Base-by-base conservation (phyloP, 2,329 filamentous ascomycete genomes). In the Microdochium trichocladiopsis region DNA sequence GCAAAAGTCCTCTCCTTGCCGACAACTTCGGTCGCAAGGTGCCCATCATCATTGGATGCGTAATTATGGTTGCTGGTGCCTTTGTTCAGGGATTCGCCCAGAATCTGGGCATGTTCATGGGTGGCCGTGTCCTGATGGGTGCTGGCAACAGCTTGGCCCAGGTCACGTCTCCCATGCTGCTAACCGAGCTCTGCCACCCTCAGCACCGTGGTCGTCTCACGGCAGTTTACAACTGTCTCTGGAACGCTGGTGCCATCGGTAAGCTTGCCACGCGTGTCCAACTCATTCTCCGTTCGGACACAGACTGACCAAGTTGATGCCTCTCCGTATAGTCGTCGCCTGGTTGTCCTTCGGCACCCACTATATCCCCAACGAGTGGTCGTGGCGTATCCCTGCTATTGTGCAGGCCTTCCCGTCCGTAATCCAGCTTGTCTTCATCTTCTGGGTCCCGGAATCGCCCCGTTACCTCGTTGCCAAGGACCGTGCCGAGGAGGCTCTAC, bases 71-170 rank as follows among this genome's bases (percentile, higher is more conserved):
- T 37, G 64, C 76, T 41, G 82, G 82, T 45, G 75, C 79, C 12
- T 60, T 82, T 36, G 67, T 84, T 51, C 81, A 84, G 62, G 78
- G 78, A 25, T 70, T 77, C 18, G 71, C 77, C 28, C 70, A 64
- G 53, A 65, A 73, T 58, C 56, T 72, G 31, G 63, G 61, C 50
- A 64, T 64, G 61, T 83, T 81, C 59, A 75, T 80, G 61, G 77
- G 69, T n/a, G 79, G 78, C 50, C 72, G 80, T 57, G 79, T 81
- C 60, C 66, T 83, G 57, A 73, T 83, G 55, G 79, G 79, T 51
- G 80, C 83, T 53, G 79, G 79, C 51, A 78, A 76, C 65, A 74
- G 72, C 52, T 64, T 80, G 49, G 69, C 76, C 3, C 77, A 79
- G 58, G 70, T 78, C 55, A 72, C 75, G 3, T 76, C 76, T 6